Evolutionary conservation across 129 eudicot genomes (phyloP).

Genomic region (Arctium minus): DNA sequence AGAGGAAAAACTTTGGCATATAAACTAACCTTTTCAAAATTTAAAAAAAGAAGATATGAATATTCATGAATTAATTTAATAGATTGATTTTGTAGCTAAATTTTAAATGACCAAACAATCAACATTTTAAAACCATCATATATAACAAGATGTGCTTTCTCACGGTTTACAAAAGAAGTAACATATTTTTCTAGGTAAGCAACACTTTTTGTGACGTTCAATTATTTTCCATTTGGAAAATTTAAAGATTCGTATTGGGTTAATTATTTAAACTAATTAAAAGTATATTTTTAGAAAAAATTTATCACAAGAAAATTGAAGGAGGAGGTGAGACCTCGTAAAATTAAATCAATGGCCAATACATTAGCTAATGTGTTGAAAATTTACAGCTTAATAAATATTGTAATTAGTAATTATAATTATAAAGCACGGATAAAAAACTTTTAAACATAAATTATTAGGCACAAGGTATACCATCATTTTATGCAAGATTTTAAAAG

Average conservation of each 20-base stretch:
- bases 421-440: too few species aligned
- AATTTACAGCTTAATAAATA: background rate
- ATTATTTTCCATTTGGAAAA: background rate
- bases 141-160: background rate
- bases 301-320: background rate
- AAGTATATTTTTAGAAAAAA: background rate
- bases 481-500: too few species aligned
- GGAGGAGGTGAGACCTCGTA: too few species aligned
- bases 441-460: too few species aligned
- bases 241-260: background rate
- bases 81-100: background rate
- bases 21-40: background rate
- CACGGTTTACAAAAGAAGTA: background rate
- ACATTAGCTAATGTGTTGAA: background rate
- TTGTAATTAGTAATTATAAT: too few species aligned
- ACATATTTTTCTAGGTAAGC: background rate
- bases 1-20: background rate
- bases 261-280: background rate
- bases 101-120: background rate
- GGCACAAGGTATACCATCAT: too few species aligned
- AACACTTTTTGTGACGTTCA: background rate
- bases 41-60: background rate
- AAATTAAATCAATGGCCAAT: background rate
- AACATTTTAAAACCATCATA: background rate
- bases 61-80: background rate